A percentile compares a stretch with the other conserved stretches of the same genome.
Evolutionary conservation across 805 yeast species (phyloP).

Genomic region (Osmozyma mogii): DNA sequence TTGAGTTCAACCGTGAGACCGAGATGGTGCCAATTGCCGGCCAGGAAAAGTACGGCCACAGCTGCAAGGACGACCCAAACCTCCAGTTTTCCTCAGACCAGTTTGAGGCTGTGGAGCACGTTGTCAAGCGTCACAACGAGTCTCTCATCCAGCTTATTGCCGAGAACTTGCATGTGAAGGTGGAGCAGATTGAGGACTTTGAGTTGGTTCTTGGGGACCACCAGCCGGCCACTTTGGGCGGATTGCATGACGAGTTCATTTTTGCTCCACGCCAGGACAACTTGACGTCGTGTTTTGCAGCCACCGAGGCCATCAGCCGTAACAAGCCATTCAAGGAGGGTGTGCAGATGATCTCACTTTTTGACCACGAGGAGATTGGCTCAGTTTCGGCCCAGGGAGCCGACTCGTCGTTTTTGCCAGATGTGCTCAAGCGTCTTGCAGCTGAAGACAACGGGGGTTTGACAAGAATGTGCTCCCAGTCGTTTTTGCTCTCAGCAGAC

Average conservation of each 20-base stretch:
- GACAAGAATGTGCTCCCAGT: conserved; percentile 41
- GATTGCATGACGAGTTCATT: conserved; percentile 81
- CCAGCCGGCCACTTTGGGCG: conserved; percentile 79
- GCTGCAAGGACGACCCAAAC: conserved; percentile 47
- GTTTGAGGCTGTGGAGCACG: conserved; percentile 57
- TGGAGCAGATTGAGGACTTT: conserved; percentile 73
- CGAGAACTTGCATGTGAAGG: conserved; percentile 44
- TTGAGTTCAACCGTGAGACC: conserved; percentile 84
- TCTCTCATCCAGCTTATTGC: conserved; percentile 67
- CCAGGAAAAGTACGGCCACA: conserved; percentile 18
- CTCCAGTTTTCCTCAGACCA: conserved; percentile 41
- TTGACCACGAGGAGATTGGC: conserved; percentile 96
- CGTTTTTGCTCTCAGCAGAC: conserved; percentile 86
- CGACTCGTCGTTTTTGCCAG: conserved; percentile 81
- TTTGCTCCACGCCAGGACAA: conserved; percentile 91
- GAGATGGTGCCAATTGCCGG: conserved; percentile 87
- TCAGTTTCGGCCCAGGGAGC: conserved; percentile 96
- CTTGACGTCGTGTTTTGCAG: conserved; percentile 78
- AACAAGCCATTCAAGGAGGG: conserved; percentile 39
- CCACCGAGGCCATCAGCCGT: conserved; percentile 60
- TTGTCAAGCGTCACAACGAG: conserved; percentile 68
- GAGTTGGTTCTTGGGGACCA: conserved; percentile 82
- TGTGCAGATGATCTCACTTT: conserved; percentile 68
- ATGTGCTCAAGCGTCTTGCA: conserved; percentile 63
- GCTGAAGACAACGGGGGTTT: conserved; percentile 28